phyloP scores from a whole-genome alignment of 257 asterid genomes.

The Rubia yunnanensis region DNA sequence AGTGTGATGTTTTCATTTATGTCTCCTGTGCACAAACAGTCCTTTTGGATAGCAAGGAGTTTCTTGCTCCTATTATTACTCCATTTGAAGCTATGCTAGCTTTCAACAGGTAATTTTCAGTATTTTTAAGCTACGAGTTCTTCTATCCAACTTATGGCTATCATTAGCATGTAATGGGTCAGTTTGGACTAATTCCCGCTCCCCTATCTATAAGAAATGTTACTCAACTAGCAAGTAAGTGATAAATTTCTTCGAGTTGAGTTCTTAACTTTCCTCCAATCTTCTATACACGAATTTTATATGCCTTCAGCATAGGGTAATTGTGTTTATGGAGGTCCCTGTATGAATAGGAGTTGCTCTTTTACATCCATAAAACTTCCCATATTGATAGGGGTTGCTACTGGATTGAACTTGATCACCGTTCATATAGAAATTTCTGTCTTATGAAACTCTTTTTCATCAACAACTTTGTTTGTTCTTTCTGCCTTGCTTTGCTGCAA shows the following conservation, averaged over 20 bases:
- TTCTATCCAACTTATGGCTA: neutral
- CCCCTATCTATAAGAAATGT: no score
- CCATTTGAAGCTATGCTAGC: constrained; percentile 96
- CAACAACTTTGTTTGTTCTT: neutral
- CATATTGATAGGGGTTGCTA: neutral
- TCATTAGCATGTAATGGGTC: no score
- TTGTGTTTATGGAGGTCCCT: neutral
- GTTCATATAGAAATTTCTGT: neutral
- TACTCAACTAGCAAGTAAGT: neutral
- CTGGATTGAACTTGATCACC: neutral
- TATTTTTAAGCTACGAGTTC: neutral
- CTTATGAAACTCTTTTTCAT: neutral
- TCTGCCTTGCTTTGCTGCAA: neutral
- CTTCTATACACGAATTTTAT: neutral
- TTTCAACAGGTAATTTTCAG: constrained; percentile 49
- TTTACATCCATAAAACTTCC: neutral
- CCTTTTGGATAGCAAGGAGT: constrained; percentile 88
- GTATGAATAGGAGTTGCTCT: neutral
- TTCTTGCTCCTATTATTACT: constrained; percentile 93
- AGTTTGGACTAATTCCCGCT: no score
- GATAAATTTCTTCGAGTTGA: neutral
- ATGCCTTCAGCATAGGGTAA: neutral
- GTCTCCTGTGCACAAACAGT: constrained; percentile 95
- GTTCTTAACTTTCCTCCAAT: neutral
- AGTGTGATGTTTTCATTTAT: constrained; percentile 81